phyloP scores from a whole-genome alignment of 2,329 filamentous ascomycete genomes.

The Exophiala sp. region DNA sequence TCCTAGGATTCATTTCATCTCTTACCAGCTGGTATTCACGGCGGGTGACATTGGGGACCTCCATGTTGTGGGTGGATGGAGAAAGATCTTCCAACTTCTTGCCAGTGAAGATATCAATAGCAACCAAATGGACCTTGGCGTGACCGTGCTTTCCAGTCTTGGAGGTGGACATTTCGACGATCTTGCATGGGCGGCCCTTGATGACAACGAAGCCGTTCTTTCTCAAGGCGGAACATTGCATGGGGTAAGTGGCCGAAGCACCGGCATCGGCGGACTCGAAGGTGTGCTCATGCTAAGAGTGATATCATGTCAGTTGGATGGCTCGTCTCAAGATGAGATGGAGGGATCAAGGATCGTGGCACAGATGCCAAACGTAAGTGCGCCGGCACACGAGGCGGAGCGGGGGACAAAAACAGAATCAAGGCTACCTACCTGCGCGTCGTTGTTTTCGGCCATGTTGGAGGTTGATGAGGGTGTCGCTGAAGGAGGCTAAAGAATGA shows the following conservation, averaged over 20 bases:
- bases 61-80: constrained; percentile 81
- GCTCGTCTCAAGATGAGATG: constrained; percentile 18
- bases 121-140: constrained; percentile 98
- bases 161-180: constrained; percentile 99
- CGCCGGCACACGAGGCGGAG: constrained; percentile 25
- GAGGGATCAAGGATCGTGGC: constrained; percentile 16
- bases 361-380: constrained; percentile 18
- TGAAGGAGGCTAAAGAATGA: constrained; percentile 22
- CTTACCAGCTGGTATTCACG: constrained; percentile 92
- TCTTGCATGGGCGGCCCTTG: constrained; percentile 99
- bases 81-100: constrained; percentile 99
- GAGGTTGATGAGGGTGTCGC: constrained; percentile 28
- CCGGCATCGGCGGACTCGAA: constrained; percentile 96
- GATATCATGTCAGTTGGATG: constrained; percentile 21
- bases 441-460: constrained; percentile 56
- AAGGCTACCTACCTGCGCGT: constrained; percentile 54
- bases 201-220: constrained; percentile 99
- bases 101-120: constrained; percentile 97
- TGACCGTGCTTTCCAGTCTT: constrained; percentile 99
- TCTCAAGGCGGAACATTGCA: constrained; percentile 99
- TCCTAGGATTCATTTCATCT: constrained; percentile 28
- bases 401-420: constrained; percentile 18
- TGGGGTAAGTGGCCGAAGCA: constrained; percentile 87
- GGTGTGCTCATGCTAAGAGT: constrained; percentile 59
- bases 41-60: constrained; percentile 89